Evolutionary conservation across 257 asterid genomes (phyloP), one percentile per base, ranked within the genome.

Genomic region (Nicotiana sylvestris): DNA sequence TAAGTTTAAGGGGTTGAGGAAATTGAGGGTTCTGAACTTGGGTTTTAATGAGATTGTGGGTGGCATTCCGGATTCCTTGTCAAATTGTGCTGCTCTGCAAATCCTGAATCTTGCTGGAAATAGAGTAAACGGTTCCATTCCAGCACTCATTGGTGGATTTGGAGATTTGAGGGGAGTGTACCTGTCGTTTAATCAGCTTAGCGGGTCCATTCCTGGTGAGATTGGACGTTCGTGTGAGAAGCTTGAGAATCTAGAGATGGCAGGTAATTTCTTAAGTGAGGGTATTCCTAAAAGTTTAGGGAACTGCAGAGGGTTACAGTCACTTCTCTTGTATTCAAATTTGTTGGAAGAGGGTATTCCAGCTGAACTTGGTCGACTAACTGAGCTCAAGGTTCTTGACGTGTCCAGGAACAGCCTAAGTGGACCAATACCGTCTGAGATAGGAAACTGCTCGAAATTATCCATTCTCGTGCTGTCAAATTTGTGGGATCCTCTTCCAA

Each of bases 61-160:
- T 57, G 87, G 68, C 51, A 86, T 96, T 29, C 94, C 98, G 0
- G 82, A 66, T 69, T 93, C 97, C 1, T 82, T 96, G 53, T 89
- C 91, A 0, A 86, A 82, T 66, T 93, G 86, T 72, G 57, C 49
- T 30, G 87, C 89, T 39, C 88, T 96, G 87, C 90, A 87, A 83
- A 70, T 92, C 80, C 84, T 96, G 82, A 96, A 91, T 84, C 88
- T 96, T 60, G 98, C 98, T 85, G 99, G 98, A 85, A 96, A 96
- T 89, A 92, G 65, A 29, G 33, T 93, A 21, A 92, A 89, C 25
- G 98, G 98, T 16, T 83, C 95, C 4, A 87, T 96, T 81, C 93
- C 95, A 0, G 84, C 82, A 62, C 82, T 94, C 85, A 27, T 91
- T 72, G 93, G 93, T 46, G 84, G 85, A 17, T 91, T 94, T 82